These are phyloP conservation scores for Didymella pomorum DNA, from an alignment of 2,329 filamentous ascomycete species.

Conservation along the genomic window DNA sequence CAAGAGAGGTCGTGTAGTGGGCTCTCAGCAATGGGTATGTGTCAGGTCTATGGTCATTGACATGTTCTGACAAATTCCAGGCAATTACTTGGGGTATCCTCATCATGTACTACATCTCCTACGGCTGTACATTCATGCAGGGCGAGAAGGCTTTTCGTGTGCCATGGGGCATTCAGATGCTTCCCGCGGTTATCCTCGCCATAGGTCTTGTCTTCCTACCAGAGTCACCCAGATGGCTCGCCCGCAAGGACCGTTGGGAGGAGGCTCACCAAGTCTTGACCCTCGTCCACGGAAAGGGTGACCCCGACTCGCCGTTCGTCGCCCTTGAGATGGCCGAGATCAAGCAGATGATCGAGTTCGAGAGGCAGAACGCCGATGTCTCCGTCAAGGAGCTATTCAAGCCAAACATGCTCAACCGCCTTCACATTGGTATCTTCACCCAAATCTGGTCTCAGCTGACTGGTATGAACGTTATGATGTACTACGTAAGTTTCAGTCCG, in stretches of 20 bases:
- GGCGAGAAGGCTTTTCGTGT: constrained; percentile 48
- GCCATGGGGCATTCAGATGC: constrained; percentile 51
- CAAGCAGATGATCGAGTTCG: constrained; percentile 75
- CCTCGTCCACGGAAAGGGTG: constrained; percentile 62
- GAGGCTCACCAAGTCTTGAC: constrained; percentile 53
- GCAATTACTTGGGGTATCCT: constrained; percentile 70
- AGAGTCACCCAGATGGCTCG: constrained; percentile 55
- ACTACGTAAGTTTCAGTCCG: neutral
- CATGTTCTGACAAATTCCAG: too few species aligned
- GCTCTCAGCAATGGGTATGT: constrained; percentile 76
- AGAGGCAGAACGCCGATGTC: constrained; percentile 72
- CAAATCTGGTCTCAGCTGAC: constrained; percentile 81
- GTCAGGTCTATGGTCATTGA: too few species aligned
- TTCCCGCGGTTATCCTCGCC: constrained; percentile 48
- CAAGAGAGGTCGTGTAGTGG: constrained; percentile 71
- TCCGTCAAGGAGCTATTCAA: constrained; percentile 76
- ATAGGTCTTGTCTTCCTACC: constrained; percentile 62
- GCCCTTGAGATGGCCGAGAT: constrained; percentile 75
- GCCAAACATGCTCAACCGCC: constrained; percentile 77
- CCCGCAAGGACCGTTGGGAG: constrained; percentile 56
- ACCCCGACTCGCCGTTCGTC: constrained; percentile 71
- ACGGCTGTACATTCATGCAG: constrained; percentile 47
- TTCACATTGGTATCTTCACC: constrained; percentile 73
- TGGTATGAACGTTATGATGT: constrained; percentile 74
- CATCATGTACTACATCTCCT: constrained; percentile 50